A percentile compares a stretch with the other conserved stretches of the same genome.
Conservation (phyloP, 768 basidiomycete genomes). For the Clathrus columnatus region DNA sequence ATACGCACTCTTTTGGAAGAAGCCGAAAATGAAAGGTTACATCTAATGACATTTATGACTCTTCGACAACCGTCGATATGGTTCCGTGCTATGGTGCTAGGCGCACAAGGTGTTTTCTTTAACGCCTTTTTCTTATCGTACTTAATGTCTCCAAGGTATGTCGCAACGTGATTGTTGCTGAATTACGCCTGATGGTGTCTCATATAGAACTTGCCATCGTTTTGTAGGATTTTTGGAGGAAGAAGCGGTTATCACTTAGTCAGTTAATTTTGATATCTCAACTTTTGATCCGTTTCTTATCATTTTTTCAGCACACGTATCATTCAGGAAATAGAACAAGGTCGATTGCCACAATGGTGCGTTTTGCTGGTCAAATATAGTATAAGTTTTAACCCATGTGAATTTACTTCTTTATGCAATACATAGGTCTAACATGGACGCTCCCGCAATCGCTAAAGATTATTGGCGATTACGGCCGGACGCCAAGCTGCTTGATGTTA, state of each 20-base stretch:
- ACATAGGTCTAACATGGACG: conserved; percentile 53
- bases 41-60: conserved; percentile 95
- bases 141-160: conserved; percentile 1
- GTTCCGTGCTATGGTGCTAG: conserved; percentile 78
- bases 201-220: conserved; percentile 71
- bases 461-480: conserved; percentile 78
- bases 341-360: conserved; percentile 74
- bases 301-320: conserved; percentile 54
- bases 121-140: conserved; percentile 58
- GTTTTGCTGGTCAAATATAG: conserved; percentile 6
- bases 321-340: conserved; percentile 75
- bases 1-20: conserved; percentile 91
- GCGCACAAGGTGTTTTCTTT: conserved; percentile 87
- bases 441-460: conserved; percentile 87
- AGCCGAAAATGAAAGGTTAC: conserved; percentile 97
- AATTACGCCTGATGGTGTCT: conserved; percentile 54
- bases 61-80: conserved; percentile 69
- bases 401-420: too few species aligned
- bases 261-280: conserved; percentile 22
- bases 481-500: conserved; percentile 78
- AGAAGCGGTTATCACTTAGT: conserved; percentile 92
- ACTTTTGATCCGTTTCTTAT: conserved; percentile 13
- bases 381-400: background rate
- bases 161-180: background rate
- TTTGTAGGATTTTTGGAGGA: conserved; percentile 93